These are phyloP conservation scores for Abortiporus biennis DNA, from an alignment of 1,284 basidiomycete genomes.

Conservation along the genomic window DNA sequence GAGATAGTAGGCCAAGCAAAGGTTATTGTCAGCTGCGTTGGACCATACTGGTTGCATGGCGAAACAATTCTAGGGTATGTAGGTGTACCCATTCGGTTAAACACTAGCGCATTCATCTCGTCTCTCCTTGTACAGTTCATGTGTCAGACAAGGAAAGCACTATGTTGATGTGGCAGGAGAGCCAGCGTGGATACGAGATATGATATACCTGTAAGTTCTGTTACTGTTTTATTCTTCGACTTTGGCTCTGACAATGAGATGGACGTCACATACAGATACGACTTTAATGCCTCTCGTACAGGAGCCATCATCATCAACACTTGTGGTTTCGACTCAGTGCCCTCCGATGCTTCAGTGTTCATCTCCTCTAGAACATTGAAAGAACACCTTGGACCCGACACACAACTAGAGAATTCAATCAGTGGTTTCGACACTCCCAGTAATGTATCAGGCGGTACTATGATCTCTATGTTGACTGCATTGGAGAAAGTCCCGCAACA, in stretches of 20 bases:
- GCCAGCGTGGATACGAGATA: slow-evolving; percentile 42
- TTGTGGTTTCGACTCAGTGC: slow-evolving; percentile 70
- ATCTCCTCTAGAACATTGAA: slow-evolving; percentile 46
- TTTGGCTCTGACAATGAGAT: too few relatives aligned
- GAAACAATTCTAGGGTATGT: slow-evolving; percentile 53
- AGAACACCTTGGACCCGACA: slow-evolving; percentile 22
- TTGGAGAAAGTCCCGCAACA: slow-evolving; percentile 34
- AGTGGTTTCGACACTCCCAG: too few relatives aligned
- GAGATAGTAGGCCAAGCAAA: slow-evolving; percentile 43
- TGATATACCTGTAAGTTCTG: slow-evolving; percentile 40
- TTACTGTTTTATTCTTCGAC: too few relatives aligned
- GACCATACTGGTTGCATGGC: slow-evolving; percentile 61
- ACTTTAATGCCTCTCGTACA: slow-evolving; percentile 63
- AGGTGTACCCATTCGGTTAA: background rate
- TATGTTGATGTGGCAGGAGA: slow-evolving; percentile 67
- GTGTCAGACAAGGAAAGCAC: slow-evolving; percentile 46
- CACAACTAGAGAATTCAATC: slow-evolving; percentile 30
- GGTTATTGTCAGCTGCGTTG: slow-evolving; percentile 65
- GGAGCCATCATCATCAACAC: slow-evolving; percentile 64
- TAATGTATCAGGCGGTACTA: slow-evolving; percentile 66
- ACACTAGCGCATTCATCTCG: background rate
- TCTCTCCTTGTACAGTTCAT: slow-evolving; percentile 31
- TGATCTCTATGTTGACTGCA: background rate
- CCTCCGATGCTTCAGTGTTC: slow-evolving; percentile 60
- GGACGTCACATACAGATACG: slow-evolving; percentile 46